Evolutionary conservation across 2,329 filamentous ascomycete genomes (phyloP).

Genomic region (Ophidiomyces ophidiicola): DNA sequence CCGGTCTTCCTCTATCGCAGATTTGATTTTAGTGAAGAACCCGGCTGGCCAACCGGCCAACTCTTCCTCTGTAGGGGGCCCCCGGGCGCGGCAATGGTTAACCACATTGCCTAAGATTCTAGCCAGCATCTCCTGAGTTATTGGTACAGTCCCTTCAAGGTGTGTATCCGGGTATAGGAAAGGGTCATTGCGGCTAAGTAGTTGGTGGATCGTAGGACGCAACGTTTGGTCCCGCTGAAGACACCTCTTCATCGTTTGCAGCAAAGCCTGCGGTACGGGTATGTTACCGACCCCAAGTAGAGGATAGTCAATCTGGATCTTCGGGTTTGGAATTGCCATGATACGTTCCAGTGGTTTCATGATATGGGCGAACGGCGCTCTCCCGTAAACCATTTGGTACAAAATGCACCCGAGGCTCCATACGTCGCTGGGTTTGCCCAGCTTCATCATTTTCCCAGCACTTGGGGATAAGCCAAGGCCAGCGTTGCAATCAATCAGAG

Average conservation of each 20-base stretch:
- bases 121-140: constrained; percentile 47
- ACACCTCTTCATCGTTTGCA: constrained; percentile 45
- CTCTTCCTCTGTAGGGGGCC: constrained; percentile 46
- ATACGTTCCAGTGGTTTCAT: constrained; percentile 75
- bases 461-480: constrained; percentile 38
- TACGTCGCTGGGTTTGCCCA: constrained; percentile 90
- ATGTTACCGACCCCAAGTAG: constrained; percentile 37
- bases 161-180: constrained; percentile 47
- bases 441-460: constrained; percentile 68
- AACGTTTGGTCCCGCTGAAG: constrained; percentile 46
- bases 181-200: constrained; percentile 44
- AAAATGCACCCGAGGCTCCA: constrained; percentile 95
- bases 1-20: constrained; percentile 32
- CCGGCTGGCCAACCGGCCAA: constrained; percentile 37
- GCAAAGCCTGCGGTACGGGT: constrained; percentile 43
- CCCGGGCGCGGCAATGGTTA: constrained; percentile 46
- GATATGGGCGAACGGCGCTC: constrained; percentile 89
- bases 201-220: constrained; percentile 45
- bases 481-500: constrained; percentile 74
- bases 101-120: constrained; percentile 49
- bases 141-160: constrained; percentile 36
- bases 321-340: constrained; percentile 40
- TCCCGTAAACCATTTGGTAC: constrained; percentile 96
- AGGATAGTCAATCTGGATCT: constrained; percentile 38
- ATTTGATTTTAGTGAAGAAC: constrained; percentile 38